These are phyloP conservation scores for Osmanthus fragrans DNA, from an alignment of 257 asterid species.

Conservation along the genomic window DNA sequence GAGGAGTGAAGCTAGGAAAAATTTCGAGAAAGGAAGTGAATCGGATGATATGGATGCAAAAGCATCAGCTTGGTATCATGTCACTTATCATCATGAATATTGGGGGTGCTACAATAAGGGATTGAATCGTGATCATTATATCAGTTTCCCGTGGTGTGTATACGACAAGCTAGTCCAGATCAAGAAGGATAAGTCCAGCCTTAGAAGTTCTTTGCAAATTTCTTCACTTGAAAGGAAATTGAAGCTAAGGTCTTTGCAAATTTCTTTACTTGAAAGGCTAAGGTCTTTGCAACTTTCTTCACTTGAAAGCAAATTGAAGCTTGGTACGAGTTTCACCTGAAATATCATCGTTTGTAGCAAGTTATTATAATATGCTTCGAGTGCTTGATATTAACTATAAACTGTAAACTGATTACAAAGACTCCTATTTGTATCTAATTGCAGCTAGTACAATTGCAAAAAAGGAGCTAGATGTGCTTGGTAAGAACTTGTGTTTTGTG, in stretches of 20 bases:
- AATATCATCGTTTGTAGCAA: not conserved
- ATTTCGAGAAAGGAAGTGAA: slow-evolving; percentile 60
- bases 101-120: slow-evolving; percentile 71
- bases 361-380: not conserved
- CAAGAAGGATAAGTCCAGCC: slow-evolving; percentile 40
- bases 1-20: slow-evolving; percentile 69
- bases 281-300: too few relatives aligned
- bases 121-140: slow-evolving; percentile 56
- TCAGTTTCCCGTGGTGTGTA: slow-evolving; percentile 88
- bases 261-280: too few relatives aligned
- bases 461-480: not conserved
- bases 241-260: too few relatives aligned
- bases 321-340: slow-evolving; percentile 29
- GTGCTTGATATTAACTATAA: not conserved
- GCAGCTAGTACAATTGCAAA: too few relatives aligned
- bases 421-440: not conserved
- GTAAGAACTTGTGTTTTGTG: too few relatives aligned
- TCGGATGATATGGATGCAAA: slow-evolving; percentile 49
- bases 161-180: slow-evolving; percentile 65
- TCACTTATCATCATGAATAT: slow-evolving; percentile 58
- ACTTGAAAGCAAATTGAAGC: slow-evolving; percentile 22
- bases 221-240: too few relatives aligned
- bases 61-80: slow-evolving; percentile 98
- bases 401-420: too few relatives aligned
- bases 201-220: slow-evolving; percentile 13